Conservation (phyloP, 2,329 filamentous ascomycete species). For the Gaeumannomyces tritici region DNA sequence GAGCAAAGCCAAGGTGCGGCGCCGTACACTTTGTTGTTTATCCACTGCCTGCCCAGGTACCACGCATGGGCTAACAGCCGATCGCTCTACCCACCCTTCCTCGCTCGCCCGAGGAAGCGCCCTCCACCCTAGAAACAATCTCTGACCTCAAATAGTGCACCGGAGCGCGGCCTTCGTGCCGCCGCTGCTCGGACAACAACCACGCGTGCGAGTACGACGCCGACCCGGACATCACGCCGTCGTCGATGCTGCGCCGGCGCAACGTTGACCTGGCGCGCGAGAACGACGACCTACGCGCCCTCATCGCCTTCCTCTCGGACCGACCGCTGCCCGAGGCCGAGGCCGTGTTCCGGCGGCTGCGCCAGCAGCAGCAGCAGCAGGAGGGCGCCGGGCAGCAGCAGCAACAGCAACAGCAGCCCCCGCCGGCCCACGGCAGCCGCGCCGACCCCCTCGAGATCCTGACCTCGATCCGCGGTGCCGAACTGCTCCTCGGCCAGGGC, state of each 20-base stretch:
- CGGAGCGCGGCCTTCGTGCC: slow-evolving; percentile 1
- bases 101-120: background rate
- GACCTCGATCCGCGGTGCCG: background rate
- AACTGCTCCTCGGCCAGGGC: background rate
- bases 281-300: slow-evolving; percentile 1
- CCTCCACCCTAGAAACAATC: background rate
- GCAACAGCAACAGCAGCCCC: background rate
- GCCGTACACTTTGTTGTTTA: background rate
- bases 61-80: too few relatives aligned
- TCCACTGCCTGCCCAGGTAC: background rate
- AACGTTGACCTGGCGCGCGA: background rate
- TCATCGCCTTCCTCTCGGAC: background rate
- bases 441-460: background rate
- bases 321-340: background rate
- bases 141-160: background rate
- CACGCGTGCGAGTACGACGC: slow-evolving; percentile 2
- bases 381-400: background rate
- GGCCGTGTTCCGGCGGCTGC: background rate
- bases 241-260: background rate
- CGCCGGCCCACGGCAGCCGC: background rate
- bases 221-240: slow-evolving; percentile 2
- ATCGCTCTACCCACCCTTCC: background rate
- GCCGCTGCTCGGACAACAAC: slow-evolving; percentile 1
- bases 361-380: background rate
- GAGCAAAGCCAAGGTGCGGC: background rate